Conservation (phyloP, 1,139 yeast species). For the Kazachstania sp. region DNA sequence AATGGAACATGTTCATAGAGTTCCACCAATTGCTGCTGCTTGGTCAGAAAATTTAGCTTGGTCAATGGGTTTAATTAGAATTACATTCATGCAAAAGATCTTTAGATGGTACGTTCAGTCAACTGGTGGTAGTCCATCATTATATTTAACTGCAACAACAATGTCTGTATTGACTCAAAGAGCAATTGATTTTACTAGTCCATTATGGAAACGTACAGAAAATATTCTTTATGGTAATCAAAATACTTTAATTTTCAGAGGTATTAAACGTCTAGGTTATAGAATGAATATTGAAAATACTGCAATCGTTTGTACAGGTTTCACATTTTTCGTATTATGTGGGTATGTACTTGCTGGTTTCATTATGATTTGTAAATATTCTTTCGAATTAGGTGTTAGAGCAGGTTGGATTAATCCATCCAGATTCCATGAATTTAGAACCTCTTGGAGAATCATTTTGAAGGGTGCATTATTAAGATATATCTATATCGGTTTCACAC, state of each 20-base stretch:
- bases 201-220: conserved; percentile 27
- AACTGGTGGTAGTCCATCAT: conserved; percentile 66
- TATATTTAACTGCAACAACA: conserved; percentile 49
- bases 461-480: conserved; percentile 64
- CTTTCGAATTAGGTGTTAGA: conserved; percentile 38
- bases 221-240: conserved; percentile 35
- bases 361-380: conserved; percentile 41
- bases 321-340: conserved; percentile 59
- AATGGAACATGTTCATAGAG: conserved; percentile 63
- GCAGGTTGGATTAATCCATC: conserved; percentile 39
- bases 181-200: conserved; percentile 32
- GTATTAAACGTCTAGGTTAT: conserved; percentile 63
- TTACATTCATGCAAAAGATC: conserved; percentile 63
- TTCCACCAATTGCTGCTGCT: conserved; percentile 72
- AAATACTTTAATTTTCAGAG: conserved; percentile 53
- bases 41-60: conserved; percentile 79
- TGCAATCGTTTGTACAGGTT: conserved; percentile 64
- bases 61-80: conserved; percentile 74
- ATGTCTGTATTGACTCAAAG: conserved; percentile 62
- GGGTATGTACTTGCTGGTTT: conserved; percentile 50
- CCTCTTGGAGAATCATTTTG: conserved; percentile 44
- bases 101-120: conserved; percentile 76
- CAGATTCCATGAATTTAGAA: conserved; percentile 41
- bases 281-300: conserved; percentile 60
- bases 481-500: conserved; percentile 66